Conservation (phyloP, 176 grass and related monocot genomes). For the Oryza meridionalis region DNA sequence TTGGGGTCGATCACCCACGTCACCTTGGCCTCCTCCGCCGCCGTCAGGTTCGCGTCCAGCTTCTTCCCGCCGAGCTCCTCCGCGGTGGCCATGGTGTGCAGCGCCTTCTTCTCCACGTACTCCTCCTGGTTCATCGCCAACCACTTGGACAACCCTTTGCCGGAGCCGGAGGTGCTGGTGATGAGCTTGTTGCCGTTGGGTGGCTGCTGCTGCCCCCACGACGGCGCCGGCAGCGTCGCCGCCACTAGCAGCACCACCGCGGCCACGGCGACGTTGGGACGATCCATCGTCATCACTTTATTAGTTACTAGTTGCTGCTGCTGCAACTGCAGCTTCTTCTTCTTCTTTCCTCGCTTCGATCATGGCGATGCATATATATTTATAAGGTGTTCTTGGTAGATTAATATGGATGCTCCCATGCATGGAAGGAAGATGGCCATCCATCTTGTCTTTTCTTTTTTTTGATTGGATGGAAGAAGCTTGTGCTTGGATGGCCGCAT, state of each 20-base stretch:
- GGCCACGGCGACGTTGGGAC: neutral
- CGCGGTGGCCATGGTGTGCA: slow-evolving; percentile 28
- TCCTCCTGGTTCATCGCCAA: slow-evolving; percentile 23
- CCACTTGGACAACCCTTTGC: slow-evolving; percentile 25
- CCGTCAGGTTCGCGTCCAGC: slow-evolving; percentile 34
- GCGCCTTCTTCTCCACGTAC: neutral
- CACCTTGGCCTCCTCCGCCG: slow-evolving; percentile 30
- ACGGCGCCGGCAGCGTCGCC: neutral
- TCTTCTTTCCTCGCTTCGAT: neutral
- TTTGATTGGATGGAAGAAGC: neutral
- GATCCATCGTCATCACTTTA: neutral
- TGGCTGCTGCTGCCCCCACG: no score
- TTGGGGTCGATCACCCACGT: slow-evolving; percentile 33
- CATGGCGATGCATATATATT: neutral
- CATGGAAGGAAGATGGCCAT: no score
- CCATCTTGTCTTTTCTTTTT: neutral
- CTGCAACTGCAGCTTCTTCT: neutral
- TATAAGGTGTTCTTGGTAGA: neutral
- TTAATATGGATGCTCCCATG: no score
- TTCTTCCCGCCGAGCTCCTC: neutral
- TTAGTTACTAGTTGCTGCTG: neutral
- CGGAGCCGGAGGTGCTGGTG: neutral
- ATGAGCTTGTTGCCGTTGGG: no score
- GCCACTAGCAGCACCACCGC: neutral
- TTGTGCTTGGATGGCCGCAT: neutral